A percentile compares a stretch with the other conserved stretches of the same genome.
phyloP scores from a whole-genome alignment of 176 grass and related monocot genomes.

The Carex parvula region DNA sequence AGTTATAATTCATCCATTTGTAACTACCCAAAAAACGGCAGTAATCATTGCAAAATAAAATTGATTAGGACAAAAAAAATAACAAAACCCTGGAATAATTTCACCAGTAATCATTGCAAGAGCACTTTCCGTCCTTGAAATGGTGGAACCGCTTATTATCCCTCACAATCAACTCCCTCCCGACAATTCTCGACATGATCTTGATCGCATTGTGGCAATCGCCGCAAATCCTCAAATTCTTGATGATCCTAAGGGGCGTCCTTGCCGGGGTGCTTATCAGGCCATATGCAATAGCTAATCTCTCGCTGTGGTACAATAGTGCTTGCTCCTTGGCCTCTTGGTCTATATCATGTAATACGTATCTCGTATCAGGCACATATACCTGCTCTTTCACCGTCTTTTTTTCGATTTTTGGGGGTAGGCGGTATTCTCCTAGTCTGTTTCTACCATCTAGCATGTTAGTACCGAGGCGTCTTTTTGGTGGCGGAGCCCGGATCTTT shows the following conservation, averaged over 20 bases:
- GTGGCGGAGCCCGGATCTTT: constrained; percentile 53
- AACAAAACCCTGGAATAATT: not conserved
- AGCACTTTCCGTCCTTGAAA: constrained; percentile 89
- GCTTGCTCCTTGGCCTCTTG: constrained; percentile 92
- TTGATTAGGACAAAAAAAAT: not conserved
- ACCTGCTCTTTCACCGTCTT: constrained; percentile 70
- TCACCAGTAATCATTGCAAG: constrained; percentile 90
- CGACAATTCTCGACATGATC: constrained; percentile 90
- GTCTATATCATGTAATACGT: constrained; percentile 84
- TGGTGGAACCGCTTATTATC: constrained; percentile 93
- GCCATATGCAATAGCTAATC: constrained; percentile 79
- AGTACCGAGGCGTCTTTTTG: constrained; percentile 67
- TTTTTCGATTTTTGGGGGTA: constrained; percentile 78
- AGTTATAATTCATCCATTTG: not conserved
- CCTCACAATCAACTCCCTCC: constrained; percentile 78
- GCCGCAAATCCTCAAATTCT: constrained; percentile 84
- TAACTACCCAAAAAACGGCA: not conserved
- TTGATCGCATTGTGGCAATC: constrained; percentile 94
- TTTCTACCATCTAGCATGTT: constrained; percentile 91
- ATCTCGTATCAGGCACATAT: constrained; percentile 84
- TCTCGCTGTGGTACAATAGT: constrained; percentile 80
- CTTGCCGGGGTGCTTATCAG: constrained; percentile 82
- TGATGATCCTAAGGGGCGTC: constrained; percentile 79
- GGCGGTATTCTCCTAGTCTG: constrained; percentile 63
- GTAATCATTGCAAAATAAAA: not conserved